Evolutionary conservation across 495 filamentous ascomycete genomes (phyloP), one percentile per base, ranked within the genome.

Genomic region (Chaetomium tenue): DNA sequence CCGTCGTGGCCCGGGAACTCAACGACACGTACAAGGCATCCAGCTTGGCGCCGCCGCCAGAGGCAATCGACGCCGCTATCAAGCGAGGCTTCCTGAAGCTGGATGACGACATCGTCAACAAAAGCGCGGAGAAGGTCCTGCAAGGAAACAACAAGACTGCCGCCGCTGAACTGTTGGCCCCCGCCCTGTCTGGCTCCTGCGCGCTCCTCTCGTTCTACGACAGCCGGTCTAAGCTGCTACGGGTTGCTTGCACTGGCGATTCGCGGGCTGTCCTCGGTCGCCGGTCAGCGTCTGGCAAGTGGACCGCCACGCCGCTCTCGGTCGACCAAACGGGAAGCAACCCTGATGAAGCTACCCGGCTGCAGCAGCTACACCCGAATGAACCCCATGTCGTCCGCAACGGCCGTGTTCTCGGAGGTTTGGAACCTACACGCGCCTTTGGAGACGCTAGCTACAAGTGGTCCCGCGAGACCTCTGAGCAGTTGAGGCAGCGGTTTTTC

Each of bases 391-490:
- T 97, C 4, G 87, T 94, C 18, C 81, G 84, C 3, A 92, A 94
- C 66, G 95, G 95, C 0, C 88, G 95, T 51, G 89, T 99, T 20
- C 84, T 99, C 1, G 94, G 94, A 16, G 89, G 91, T 42, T 80
- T 99, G 20, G 94, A 98, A 73, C 95, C 95, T 1, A 90, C 88
- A 54, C 86, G 95, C 53, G 93, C 95, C 0, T 99, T 99, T 69
- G 95, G 95, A 39, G 95, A 99, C 74, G 92, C 95, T 0, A 85
- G 86, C 69, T 99, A 98, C 81, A 99, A 99, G 76, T 99, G 95
- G 95, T 89, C 82, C 51, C 81, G 82, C 42, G 92, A 97, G 60
- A 86, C 89, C 9, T 89, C 93, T 66, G 85, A 91, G 9, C 86
- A 87, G 66, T 84, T 99, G 66, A 91, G 90, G 75, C 79, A 78